Conservation (phyloP, 1,284 basidiomycete species). For the Ustilago xerochloae region DNA sequence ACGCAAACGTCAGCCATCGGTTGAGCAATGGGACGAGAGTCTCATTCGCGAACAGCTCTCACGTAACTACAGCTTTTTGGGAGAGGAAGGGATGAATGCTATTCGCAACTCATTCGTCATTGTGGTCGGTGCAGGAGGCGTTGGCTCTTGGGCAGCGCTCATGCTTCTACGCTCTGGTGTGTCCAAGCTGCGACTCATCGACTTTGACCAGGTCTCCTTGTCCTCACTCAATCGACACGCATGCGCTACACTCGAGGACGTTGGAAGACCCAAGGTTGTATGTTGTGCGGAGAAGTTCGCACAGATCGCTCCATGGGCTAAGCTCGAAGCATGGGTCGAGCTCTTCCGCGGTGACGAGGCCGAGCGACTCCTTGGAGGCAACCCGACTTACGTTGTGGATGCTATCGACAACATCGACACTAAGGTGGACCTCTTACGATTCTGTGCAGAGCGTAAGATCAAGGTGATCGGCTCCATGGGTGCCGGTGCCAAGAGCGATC, state of each 20-base stretch:
- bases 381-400: constrained; percentile 64
- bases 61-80: constrained; percentile 93
- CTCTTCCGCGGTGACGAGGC: constrained; percentile 47
- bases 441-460: constrained; percentile 61
- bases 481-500: constrained; percentile 94
- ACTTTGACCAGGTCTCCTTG: constrained; percentile 70
- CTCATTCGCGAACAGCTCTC: constrained; percentile 77
- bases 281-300: constrained; percentile 79
- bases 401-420: constrained; percentile 95
- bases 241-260: constrained; percentile 87
- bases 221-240: constrained; percentile 78
- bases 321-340: constrained; percentile 72
- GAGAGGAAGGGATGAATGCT: constrained; percentile 85
- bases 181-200: constrained; percentile 62
- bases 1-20: constrained; percentile 32
- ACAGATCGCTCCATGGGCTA: constrained; percentile 77
- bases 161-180: constrained; percentile 74
- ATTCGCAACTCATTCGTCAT: constrained; percentile 83
- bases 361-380: constrained; percentile 46
- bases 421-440: constrained; percentile 72
- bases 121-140: constrained; percentile 93
- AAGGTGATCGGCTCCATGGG: constrained; percentile 90
- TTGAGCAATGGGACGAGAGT: constrained; percentile 63
- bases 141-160: constrained; percentile 92
- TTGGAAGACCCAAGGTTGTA: constrained; percentile 92